Percentiles rank a stretch among this genome's conserved stretches.
Conservation (phyloP, 441 rosid genomes). For the Jatropha multifida region DNA sequence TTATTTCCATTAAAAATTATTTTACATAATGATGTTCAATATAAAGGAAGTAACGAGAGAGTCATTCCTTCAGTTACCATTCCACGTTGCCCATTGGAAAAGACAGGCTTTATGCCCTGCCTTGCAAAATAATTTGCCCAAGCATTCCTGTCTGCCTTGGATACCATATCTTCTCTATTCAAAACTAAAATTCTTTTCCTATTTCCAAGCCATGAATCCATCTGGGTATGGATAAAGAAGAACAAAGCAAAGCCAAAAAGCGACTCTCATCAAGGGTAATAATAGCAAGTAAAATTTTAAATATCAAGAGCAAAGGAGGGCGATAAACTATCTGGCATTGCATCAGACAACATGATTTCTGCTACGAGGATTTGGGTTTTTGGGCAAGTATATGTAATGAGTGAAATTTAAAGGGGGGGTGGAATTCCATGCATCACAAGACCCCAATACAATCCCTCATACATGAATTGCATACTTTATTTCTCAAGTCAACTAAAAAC, state of each 20-base stretch:
- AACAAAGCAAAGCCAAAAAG: neutral
- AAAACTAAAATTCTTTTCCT: constrained; percentile 84
- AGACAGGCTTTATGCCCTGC: constrained; percentile 72
- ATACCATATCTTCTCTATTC: constrained; percentile 95
- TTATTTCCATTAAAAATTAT: constrained; percentile 21
- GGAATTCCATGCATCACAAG: too few species aligned
- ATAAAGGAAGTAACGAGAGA: constrained; percentile 8
- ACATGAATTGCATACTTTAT: neutral
- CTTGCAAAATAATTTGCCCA: constrained; percentile 85
- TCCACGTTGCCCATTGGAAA: constrained; percentile 78
- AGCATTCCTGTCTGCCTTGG: constrained; percentile 80
- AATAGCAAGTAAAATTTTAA: neutral
- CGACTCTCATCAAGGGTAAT: neutral
- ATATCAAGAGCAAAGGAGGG: neutral
- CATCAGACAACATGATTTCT: neutral
- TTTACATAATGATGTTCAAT: neutral
- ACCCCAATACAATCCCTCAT: neutral
- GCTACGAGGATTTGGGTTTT: neutral
- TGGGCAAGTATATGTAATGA: neutral
- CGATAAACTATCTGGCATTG: neutral
- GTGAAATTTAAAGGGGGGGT: too few species aligned
- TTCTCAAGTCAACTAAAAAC: too few species aligned
- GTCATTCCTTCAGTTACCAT: constrained; percentile 45
- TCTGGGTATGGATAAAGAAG: constrained; percentile 37
- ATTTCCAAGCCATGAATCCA: constrained; percentile 94